These are phyloP conservation scores for Primulina tabacum DNA, from an alignment of 257 asterid species.

Conservation along the genomic window DNA sequence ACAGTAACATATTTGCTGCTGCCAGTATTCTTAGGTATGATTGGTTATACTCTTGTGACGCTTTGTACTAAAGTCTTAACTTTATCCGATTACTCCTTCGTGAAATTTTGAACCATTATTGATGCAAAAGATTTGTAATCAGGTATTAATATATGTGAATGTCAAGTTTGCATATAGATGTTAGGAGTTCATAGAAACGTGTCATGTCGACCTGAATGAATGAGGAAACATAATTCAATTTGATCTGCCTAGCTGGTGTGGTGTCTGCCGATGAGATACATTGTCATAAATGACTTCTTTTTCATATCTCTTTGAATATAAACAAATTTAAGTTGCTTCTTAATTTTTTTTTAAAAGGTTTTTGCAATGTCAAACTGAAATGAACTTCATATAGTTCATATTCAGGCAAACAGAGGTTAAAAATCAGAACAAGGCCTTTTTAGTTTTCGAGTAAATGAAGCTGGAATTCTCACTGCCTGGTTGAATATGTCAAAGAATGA, in stretches of 20 bases:
- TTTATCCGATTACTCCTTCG: neutral
- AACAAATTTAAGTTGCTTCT: neutral
- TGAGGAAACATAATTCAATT: neutral
- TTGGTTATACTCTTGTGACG: neutral
- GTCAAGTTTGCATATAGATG: neutral
- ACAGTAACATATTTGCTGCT: conserved; percentile 47
- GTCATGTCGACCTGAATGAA: neutral
- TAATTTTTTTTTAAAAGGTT: neutral
- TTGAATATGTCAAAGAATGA: neutral
- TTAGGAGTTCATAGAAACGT: neutral
- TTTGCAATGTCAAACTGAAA: neutral
- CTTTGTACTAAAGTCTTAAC: neutral
- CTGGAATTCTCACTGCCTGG: neutral
- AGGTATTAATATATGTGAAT: conserved; percentile 2
- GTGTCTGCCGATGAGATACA: neutral
- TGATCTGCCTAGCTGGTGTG: neutral
- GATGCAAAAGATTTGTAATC: conserved; percentile 2
- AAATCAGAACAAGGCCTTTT: neutral
- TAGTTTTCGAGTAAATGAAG: neutral
- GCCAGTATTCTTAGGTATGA: conserved; percentile 60
- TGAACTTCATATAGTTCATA: neutral
- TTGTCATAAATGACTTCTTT: too few species aligned
- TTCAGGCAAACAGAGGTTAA: neutral
- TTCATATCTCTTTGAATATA: neutral
- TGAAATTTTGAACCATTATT: conserved; percentile 13